These are phyloP conservation scores for Cercophora samala DNA, from an alignment of 495 filamentous ascomycete genomes.

Conservation along the genomic window DNA sequence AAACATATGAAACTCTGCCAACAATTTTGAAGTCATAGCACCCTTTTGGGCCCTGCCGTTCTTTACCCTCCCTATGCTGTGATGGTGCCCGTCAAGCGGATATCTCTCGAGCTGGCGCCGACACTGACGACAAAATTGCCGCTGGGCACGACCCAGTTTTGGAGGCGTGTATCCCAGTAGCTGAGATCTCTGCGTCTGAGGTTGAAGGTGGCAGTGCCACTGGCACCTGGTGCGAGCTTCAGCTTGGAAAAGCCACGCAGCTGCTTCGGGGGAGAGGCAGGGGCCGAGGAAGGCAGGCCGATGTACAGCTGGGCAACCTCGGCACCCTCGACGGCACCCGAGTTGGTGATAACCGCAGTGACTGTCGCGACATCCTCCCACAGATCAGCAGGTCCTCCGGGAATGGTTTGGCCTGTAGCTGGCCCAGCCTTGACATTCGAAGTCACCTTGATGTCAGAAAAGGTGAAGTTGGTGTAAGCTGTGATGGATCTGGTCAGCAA, in stretches of 20 bases:
- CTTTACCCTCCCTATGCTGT: not conserved
- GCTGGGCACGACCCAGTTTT: constrained; percentile 52
- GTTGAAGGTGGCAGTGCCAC: constrained; percentile 45
- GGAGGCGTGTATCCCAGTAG: constrained; percentile 49
- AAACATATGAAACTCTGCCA: constrained; percentile 1
- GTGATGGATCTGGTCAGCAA: not conserved
- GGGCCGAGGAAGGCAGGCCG: constrained; percentile 36
- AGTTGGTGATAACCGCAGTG: constrained; percentile 62
- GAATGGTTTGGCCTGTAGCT: constrained; percentile 10
- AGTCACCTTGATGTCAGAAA: constrained; percentile 51
- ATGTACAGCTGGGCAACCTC: constrained; percentile 58
- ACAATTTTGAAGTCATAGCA: not conserved
- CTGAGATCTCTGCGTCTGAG: constrained; percentile 53
- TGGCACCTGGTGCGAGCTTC: constrained; percentile 42
- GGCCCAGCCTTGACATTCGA: not conserved
- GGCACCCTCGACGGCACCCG: constrained; percentile 57
- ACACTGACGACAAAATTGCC: constrained; percentile 49
- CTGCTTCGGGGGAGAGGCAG: constrained; percentile 43
- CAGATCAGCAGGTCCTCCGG: constrained; percentile 71
- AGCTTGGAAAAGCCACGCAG: constrained; percentile 59
- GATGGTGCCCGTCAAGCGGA: constrained; percentile 34
- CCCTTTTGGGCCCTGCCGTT: not conserved
- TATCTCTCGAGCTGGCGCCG: constrained; percentile 52
- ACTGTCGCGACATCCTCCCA: constrained; percentile 60
- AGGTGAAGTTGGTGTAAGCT: constrained; percentile 67